phyloP scores from a whole-genome alignment of 1,284 basidiomycete species.

The Kwoniella shivajii region DNA sequence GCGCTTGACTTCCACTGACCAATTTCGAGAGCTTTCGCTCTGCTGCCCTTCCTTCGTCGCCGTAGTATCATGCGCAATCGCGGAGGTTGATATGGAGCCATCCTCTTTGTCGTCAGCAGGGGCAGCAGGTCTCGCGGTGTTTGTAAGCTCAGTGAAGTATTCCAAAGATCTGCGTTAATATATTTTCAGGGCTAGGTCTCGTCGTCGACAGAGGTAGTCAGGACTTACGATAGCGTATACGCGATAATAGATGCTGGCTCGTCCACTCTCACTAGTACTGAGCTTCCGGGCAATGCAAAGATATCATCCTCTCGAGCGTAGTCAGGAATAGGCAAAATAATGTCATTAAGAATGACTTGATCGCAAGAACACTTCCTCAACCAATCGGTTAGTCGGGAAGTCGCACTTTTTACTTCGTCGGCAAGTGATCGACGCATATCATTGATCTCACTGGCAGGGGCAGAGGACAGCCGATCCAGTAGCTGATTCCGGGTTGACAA shows the following conservation, averaged over 20 bases:
- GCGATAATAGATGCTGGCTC: constrained; percentile 45
- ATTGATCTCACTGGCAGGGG: constrained; percentile 60
- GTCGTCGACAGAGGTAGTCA: neutral
- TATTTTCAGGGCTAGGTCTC: constrained; percentile 4
- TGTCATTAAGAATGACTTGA: constrained; percentile 49
- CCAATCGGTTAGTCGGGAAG: constrained; percentile 63
- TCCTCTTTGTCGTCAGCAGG: too few relatives aligned
- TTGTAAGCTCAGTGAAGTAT: constrained; percentile 33
- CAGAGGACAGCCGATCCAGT: constrained; percentile 22
- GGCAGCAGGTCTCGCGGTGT: constrained; percentile 6
- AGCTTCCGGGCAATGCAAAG: constrained; percentile 68
- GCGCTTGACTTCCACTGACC: constrained; percentile 33
- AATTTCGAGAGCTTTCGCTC: constrained; percentile 6
- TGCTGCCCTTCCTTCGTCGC: neutral
- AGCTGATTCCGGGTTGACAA: too few relatives aligned
- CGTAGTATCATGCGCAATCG: neutral
- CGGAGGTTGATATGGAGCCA: neutral
- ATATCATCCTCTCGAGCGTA: constrained; percentile 64
- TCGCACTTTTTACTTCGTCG: constrained; percentile 59
- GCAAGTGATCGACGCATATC: constrained; percentile 65
- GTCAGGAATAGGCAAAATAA: constrained; percentile 54
- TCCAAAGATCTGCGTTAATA: constrained; percentile 26
- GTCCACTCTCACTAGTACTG: constrained; percentile 65
- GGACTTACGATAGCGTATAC: constrained; percentile 39
- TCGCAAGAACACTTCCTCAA: constrained; percentile 58